These are phyloP conservation scores for Phytopythium chamaehyphon DNA, from an alignment of 352 stramenopile genomes.

Conservation along the genomic window DNA sequence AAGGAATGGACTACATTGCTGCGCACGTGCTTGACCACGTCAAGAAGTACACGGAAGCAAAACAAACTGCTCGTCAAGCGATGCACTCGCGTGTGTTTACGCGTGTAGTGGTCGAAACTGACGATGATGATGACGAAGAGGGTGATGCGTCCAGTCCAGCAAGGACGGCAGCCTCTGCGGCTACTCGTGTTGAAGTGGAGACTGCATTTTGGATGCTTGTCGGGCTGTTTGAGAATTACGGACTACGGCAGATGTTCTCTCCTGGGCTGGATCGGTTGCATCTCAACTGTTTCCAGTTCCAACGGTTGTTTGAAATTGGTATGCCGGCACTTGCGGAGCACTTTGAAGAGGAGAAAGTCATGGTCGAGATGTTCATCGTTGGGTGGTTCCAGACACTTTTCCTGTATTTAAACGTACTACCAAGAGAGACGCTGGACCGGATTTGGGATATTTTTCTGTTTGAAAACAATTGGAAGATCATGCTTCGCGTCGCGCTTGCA, in stretches of 20 bases:
- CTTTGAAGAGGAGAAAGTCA: conserved; percentile 73
- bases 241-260: conserved; percentile 74
- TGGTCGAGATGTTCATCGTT: conserved; percentile 86
- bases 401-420: conserved; percentile 82
- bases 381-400: conserved; percentile 89
- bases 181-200: conserved; percentile 54
- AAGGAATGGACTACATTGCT: conserved; percentile 88
- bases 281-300: conserved; percentile 78
- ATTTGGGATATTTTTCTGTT: conserved; percentile 88
- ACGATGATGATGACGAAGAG: conserved; percentile 9
- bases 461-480: conserved; percentile 86
- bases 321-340: conserved; percentile 57
- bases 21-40: conserved; percentile 79
- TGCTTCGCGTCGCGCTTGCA: conserved; percentile 65
- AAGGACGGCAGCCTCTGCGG: conserved; percentile 21
- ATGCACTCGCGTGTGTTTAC: conserved; percentile 3
- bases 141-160: conserved; percentile 16
- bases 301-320: conserved; percentile 57
- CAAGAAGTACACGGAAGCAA: conserved; percentile 59
- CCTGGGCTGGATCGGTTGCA: conserved; percentile 67
- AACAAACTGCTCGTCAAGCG: conserved; percentile 10
- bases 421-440: conserved; percentile 55
- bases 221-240: conserved; percentile 77
- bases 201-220: conserved; percentile 80
- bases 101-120: conserved; percentile 5